These are phyloP conservation scores for Leishmania aethiopica DNA, from an alignment of 208 protist genomes.

Conservation along the genomic window DNA sequence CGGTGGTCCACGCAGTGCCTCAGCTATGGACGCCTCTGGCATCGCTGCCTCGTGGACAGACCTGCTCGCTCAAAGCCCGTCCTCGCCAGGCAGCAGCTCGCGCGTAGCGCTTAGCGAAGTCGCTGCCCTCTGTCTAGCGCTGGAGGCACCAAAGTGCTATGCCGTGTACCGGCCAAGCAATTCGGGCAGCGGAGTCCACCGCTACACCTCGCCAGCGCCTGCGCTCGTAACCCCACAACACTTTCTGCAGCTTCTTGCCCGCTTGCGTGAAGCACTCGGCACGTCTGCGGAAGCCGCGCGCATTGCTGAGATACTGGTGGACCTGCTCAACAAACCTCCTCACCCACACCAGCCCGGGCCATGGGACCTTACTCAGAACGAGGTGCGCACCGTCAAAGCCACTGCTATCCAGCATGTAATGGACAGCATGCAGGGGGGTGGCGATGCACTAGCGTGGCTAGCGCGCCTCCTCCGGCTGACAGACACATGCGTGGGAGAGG, in stretches of 20 bases:
- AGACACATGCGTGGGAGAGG: slow-evolving; percentile 1
- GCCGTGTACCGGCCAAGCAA: slow-evolving; percentile 48
- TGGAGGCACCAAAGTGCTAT: slow-evolving; percentile 41
- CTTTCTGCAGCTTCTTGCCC: slow-evolving; percentile 27
- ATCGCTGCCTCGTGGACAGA: slow-evolving; percentile 15
- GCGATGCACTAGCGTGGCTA: slow-evolving; percentile 42
- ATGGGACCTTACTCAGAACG: slow-evolving; percentile 49
- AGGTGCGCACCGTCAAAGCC: slow-evolving; percentile 24
- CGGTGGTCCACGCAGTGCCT: neutral
- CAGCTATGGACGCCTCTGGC: neutral
- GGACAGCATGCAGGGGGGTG: slow-evolving; percentile 15
- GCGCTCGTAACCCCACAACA: slow-evolving; percentile 30
- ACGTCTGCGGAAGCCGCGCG: slow-evolving; percentile 14
- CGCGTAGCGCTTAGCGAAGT: slow-evolving; percentile 34
- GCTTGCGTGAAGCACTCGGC: slow-evolving; percentile 6
- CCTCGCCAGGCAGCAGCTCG: slow-evolving; percentile 2
- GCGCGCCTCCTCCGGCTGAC: slow-evolving; percentile 21
- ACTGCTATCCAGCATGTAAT: slow-evolving; percentile 35
- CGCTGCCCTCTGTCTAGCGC: slow-evolving; percentile 29
- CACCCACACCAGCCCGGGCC: slow-evolving; percentile 44
- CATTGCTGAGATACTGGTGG: slow-evolving; percentile 41
- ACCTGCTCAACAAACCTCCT: slow-evolving; percentile 59
- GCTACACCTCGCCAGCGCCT: neutral
- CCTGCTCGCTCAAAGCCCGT: slow-evolving; percentile 9
- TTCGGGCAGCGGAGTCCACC: neutral